These are phyloP conservation scores for Medicago truncatula DNA, from an alignment of 306 rosid species.

Conservation along the genomic window DNA sequence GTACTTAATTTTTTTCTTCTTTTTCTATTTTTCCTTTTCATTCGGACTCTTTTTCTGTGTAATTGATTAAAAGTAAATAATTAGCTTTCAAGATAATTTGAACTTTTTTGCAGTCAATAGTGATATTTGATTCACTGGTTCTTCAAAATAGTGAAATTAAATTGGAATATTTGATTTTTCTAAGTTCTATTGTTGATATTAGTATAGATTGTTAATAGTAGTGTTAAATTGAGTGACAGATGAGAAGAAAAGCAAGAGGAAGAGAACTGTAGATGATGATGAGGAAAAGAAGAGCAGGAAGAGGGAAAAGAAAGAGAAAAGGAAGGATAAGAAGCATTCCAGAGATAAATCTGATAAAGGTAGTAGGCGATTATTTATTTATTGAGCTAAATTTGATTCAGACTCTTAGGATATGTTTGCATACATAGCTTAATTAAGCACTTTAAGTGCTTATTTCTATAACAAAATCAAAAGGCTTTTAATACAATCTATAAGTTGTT, in stretches of 20 bases:
- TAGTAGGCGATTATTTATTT: conserved; percentile 7
- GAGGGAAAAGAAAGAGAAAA: conserved; percentile 69
- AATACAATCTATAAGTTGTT: too few relatives aligned
- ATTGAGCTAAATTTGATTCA: background rate
- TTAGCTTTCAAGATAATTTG: background rate
- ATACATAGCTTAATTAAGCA: background rate
- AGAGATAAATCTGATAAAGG: conserved; percentile 54
- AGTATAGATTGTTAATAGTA: conserved; percentile 18
- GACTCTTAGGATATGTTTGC: background rate
- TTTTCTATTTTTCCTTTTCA: background rate
- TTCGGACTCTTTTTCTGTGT: background rate
- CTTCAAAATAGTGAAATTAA: background rate
- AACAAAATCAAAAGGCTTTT: too few relatives aligned
- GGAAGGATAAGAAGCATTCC: conserved; percentile 71
- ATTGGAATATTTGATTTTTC: background rate
- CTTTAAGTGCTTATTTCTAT: too few relatives aligned
- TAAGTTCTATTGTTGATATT: background rate
- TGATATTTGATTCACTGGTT: conserved; percentile 1
- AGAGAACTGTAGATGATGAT: conserved; percentile 60
- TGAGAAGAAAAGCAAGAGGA: conserved; percentile 74
- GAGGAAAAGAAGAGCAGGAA: conserved; percentile 67
- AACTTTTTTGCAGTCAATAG: background rate
- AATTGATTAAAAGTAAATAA: background rate
- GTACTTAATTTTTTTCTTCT: conserved; percentile 40
- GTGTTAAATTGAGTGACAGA: conserved; percentile 52